Base-by-base conservation (phyloP, 2,329 filamentous ascomycete genomes). In the Clonostachys byssicola region DNA sequence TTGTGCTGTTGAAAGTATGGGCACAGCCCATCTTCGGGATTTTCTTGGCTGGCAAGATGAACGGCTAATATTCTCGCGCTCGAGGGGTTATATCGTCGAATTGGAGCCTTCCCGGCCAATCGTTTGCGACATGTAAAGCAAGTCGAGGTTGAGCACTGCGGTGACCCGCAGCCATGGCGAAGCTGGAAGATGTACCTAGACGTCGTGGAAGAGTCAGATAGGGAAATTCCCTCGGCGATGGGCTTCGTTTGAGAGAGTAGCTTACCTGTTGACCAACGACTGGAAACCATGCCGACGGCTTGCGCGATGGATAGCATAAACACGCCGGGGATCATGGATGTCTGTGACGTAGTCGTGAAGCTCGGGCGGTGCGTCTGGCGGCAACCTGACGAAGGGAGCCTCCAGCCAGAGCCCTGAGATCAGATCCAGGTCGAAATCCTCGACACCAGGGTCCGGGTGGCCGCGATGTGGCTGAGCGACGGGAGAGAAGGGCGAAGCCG, bases 11-110 rank as follows among this genome's bases (percentile, higher is more conserved):
- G 65, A 14, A 81, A 62, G 18, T 69, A 62, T 2, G 75, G 75
- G 44, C 90, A 95, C 1, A 95, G 70, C 4, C 80, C 81, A 49
- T 70, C 74, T 52, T 89, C 83, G 0, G 90, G 83, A 53, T 94
- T 82, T 56, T 92, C 87, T 59, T 90, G 84, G 57, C 86, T 88
- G 10, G 90, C 89, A 44, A 95, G 75, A 58, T 88, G 89, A 47
- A 89, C 80, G 12, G 91, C 91, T 34, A 96, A 68, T 2, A 88
- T 89, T 57, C 89, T 81, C 9, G 91, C 90, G 58, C 89, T 95
- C 42, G 90, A 82, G 18, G 86, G 78, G 48, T 86, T 95, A 57
- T 92, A 94, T 58, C 86, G 80, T 51, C 89, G 84, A 55, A 90
- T 79, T 3, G 89, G 89, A 1, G 78, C 78, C 52, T 81, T 81